Evolutionary conservation across 116 monocot species (phyloP).

Genomic region (Dioscorea cayenensis): DNA sequence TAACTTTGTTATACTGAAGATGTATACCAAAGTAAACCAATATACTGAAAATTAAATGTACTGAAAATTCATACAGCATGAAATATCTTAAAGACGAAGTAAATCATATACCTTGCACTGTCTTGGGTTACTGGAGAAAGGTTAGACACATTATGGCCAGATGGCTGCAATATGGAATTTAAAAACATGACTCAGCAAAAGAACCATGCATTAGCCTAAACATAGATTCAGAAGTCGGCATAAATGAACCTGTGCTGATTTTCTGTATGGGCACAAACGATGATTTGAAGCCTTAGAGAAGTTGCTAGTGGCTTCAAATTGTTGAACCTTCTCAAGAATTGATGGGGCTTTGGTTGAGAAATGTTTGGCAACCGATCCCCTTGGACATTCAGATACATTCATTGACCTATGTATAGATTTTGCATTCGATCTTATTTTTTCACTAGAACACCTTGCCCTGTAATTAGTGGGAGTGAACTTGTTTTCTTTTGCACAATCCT

Average conservation of each 20-base stretch:
- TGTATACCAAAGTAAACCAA: no score
- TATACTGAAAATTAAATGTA: no score
- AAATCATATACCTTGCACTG: neutral
- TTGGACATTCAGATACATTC: neutral
- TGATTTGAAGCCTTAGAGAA: conserved; percentile 11
- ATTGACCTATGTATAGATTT: conserved; percentile 20
- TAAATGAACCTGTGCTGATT: conserved; percentile 5
- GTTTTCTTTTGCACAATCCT: conserved; percentile 27
- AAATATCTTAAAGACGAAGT: neutral
- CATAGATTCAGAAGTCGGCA: neutral
- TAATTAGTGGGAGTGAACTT: conserved; percentile 5
- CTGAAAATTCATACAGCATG: neutral
- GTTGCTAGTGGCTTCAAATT: conserved; percentile 15
- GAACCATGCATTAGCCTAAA: neutral
- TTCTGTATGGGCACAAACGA: neutral
- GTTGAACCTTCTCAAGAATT: conserved; percentile 15
- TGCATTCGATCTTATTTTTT: conserved; percentile 16
- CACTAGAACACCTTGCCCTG: neutral
- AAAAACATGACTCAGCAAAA: conserved; percentile 7
- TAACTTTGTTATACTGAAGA: no score
- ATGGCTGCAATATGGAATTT: neutral
- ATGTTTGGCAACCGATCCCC: conserved; percentile 11
- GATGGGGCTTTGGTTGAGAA: conserved; percentile 14
- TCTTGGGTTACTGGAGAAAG: neutral
- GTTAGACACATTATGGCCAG: neutral